phyloP scores from a whole-genome alignment of 1,139 yeast genomes.

The Nakaseomyces nivariensis region DNA sequence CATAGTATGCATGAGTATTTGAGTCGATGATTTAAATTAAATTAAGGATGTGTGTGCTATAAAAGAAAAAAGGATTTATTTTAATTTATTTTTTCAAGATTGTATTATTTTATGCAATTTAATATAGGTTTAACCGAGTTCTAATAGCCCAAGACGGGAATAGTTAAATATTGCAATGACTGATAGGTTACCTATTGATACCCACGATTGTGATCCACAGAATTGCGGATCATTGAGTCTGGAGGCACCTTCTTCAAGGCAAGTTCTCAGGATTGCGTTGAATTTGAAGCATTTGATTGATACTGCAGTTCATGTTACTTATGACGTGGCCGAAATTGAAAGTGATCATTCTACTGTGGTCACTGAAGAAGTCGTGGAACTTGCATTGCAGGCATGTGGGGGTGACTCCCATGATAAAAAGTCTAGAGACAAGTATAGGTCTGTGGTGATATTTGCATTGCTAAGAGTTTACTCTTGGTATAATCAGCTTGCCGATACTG shows the following conservation, averaged over 20 bases:
- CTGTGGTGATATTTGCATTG: slow-evolving; percentile 58
- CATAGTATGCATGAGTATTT: too few species aligned
- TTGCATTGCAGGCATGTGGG: slow-evolving; percentile 71
- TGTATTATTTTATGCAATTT: too few species aligned
- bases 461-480: slow-evolving; percentile 77
- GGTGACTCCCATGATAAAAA: slow-evolving; percentile 59
- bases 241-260: slow-evolving; percentile 51
- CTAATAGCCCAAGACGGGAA: not conserved
- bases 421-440: slow-evolving; percentile 53
- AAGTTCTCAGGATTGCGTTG: slow-evolving; percentile 60
- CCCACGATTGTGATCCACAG: slow-evolving; percentile 1
- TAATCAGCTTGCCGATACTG: slow-evolving; percentile 46
- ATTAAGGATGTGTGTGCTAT: too few species aligned
- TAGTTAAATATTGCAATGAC: not conserved
- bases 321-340: slow-evolving; percentile 41
- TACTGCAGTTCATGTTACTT: slow-evolving; percentile 54
- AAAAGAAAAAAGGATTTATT: too few species aligned
- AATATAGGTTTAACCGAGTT: too few species aligned
- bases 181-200: not conserved
- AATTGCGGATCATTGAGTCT: slow-evolving; percentile 1
- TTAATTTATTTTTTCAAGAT: too few species aligned
- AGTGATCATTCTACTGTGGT: slow-evolving; percentile 54
- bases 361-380: slow-evolving; percentile 45
- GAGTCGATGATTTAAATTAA: too few species aligned
- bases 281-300: slow-evolving; percentile 68